Evolutionary conservation across 352 stramenopile genomes (phyloP).

Genomic region (Phytophthora hibernalis): DNA sequence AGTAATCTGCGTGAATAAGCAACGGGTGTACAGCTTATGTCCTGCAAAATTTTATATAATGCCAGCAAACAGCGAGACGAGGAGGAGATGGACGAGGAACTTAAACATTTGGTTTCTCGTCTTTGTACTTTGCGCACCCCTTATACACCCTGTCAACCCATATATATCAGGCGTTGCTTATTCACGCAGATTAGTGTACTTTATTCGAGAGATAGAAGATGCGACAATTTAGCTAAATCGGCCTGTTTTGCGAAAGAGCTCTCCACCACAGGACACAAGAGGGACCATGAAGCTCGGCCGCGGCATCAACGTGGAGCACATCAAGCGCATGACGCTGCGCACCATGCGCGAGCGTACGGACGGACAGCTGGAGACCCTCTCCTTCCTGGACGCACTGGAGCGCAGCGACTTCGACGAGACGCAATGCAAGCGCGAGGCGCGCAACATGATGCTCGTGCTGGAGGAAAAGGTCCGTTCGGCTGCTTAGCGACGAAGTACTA

Average conservation of each 20-base stretch:
- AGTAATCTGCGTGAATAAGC: too few species aligned
- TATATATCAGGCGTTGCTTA: too few species aligned
- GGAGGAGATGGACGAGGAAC: too few species aligned
- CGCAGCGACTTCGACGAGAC: conserved; percentile 87
- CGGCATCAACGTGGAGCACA: conserved; percentile 85
- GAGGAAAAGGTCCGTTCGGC: conserved; percentile 57
- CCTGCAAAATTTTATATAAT: too few species aligned
- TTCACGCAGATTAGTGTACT: too few species aligned
- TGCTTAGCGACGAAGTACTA: neutral
- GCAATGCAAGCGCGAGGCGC: conserved; percentile 83
- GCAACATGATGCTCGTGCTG: conserved; percentile 81
- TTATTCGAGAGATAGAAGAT: neutral
- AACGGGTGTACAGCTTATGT: too few species aligned
- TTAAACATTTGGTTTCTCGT: too few species aligned
- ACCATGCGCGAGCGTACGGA: conserved; percentile 83
- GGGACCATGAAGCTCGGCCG: conserved; percentile 81
- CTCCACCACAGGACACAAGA: conserved; percentile 25
- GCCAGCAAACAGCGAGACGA: too few species aligned
- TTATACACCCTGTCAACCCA: too few species aligned
- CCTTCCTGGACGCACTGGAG: conserved; percentile 86
- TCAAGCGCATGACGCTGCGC: conserved; percentile 92
- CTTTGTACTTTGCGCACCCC: too few species aligned
- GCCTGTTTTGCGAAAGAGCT: neutral
- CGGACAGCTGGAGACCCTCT: conserved; percentile 78
- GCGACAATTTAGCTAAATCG: too few species aligned